Percentiles rank a stretch among this genome's conserved stretches.
These are phyloP conservation scores for Phytophthora citrophthora DNA, from an alignment of 352 stramenopile species.

Conservation along the genomic window DNA sequence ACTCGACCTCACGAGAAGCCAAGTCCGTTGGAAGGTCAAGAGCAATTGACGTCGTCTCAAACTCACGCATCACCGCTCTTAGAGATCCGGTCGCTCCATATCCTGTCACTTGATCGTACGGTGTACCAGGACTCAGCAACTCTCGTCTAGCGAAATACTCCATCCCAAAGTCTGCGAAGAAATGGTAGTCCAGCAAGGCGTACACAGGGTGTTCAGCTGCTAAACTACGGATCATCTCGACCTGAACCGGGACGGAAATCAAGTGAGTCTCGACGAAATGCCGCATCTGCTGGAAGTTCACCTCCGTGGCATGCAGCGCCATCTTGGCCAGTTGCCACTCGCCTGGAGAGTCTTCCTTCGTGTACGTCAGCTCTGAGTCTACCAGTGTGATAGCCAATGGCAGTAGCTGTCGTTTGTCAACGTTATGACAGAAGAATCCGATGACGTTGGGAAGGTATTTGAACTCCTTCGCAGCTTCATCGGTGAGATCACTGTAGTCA, in stretches of 20 bases:
- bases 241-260: constrained; percentile 43
- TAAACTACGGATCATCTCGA: constrained; percentile 48
- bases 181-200: constrained; percentile 48
- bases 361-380: constrained; percentile 31
- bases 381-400: constrained; percentile 42
- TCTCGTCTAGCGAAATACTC: constrained; percentile 37
- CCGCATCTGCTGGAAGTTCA: constrained; percentile 42
- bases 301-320: constrained; percentile 41
- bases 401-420: constrained; percentile 22
- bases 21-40: constrained; percentile 35
- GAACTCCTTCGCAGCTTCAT: constrained; percentile 14
- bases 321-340: constrained; percentile 53
- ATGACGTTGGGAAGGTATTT: constrained; percentile 43
- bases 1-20: constrained; percentile 23
- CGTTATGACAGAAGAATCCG: constrained; percentile 47
- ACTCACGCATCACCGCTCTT: constrained; percentile 34
- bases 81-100: constrained; percentile 42
- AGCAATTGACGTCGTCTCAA: constrained; percentile 26
- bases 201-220: constrained; percentile 39
- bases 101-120: constrained; percentile 43
- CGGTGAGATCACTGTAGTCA: constrained; percentile 21
- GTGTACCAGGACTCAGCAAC: constrained; percentile 33
- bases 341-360: constrained; percentile 24
- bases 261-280: constrained; percentile 38
- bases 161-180: constrained; percentile 43